phyloP scores from a whole-genome alignment of 2,329 filamentous ascomycete genomes.

The Lasiodiplodia hormozganensis region DNA sequence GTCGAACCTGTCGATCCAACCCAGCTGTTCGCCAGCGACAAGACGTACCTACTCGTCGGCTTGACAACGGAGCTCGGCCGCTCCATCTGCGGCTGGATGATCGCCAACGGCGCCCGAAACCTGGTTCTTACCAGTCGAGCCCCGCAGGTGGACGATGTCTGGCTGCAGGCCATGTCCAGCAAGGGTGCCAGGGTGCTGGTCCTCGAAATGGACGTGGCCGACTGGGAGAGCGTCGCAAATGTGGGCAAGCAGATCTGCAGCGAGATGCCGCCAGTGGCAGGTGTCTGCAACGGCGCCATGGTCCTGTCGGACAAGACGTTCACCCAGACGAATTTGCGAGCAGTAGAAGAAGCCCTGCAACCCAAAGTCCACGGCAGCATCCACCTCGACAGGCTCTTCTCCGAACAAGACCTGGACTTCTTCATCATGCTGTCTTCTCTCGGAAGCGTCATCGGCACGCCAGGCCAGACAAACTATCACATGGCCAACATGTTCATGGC shows the following conservation, averaged over 20 bases:
- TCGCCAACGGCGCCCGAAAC: constrained; percentile 34
- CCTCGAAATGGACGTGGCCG: neutral
- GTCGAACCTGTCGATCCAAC: neutral
- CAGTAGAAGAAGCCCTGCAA: neutral
- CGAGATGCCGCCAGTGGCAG: constrained; percentile 31
- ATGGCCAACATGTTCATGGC: constrained; percentile 60
- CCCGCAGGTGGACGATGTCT: constrained; percentile 43
- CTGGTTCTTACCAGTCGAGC: constrained; percentile 49
- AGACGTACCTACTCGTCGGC: constrained; percentile 36
- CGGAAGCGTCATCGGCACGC: constrained; percentile 30
- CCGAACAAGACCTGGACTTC: constrained; percentile 36
- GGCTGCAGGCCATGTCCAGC: constrained; percentile 34
- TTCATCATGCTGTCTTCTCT: constrained; percentile 38
- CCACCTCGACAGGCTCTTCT: constrained; percentile 34
- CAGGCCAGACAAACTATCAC: constrained; percentile 41
- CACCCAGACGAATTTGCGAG: constrained; percentile 32
- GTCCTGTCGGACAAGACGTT: constrained; percentile 6
- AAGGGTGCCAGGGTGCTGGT: constrained; percentile 15
- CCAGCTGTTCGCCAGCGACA: constrained; percentile 27
- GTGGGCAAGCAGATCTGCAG: too few relatives aligned
- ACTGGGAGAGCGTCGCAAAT: too few relatives aligned
- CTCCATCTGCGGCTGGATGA: constrained; percentile 36
- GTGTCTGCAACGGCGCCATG: constrained; percentile 20
- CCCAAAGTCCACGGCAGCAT: constrained; percentile 41
- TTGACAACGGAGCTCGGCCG: constrained; percentile 34